Base-by-base conservation (phyloP, 2,329 filamentous ascomycete genomes). In the Phialemonium atrogriseum region DNA sequence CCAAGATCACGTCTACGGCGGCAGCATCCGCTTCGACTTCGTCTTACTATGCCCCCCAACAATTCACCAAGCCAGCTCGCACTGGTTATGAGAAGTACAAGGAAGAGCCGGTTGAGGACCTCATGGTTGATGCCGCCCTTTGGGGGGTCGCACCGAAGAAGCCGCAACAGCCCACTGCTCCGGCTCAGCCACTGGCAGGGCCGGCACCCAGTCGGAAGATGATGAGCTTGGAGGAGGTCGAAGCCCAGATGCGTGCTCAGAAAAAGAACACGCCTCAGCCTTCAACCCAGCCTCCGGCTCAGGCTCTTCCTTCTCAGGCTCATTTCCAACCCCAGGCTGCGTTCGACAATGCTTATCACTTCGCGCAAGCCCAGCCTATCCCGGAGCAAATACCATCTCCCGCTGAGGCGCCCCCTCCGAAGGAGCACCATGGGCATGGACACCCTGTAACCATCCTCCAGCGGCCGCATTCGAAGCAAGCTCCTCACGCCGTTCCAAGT, bases 181-280 rank as follows among this genome's bases (percentile, higher is more conserved):
- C 56, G 12, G 45, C 51, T 48, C 48, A 7, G 43, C 58, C 5
- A 55, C 62, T 27, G 47, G 48, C 12, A 52, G 69, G 24, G n/a
- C n/a, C n/a, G n/a, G n/a, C n/a, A n/a, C 10, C 28, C 6, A 12
- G 19, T 16, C 77, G 78, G 49, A 95, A 88, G 64, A 80, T 95
- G 61, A 80, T 98, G 82, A 96, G 86, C 48, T 58, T 98, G 49
- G 91, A 96, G 54, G 91, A 98, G 62, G 88, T 98, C 13, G 91
- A 98, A 61, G 89, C 89, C 33, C 80, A 86, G 42, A 88, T 98
- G 80, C 77, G 84, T 38, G 69, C 73, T 20, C 80, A 88, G 44
- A 61, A 74, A 19, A 71, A 73, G 46, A 69, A 68, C 39, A 59
- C 64, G 9, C 47, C 59, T 7, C 49, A 60, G 34, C 51, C 56